Percentiles rank a stretch among this genome's conserved stretches.
These are phyloP conservation scores for Phytomonas sp. DNA, from an alignment of 208 protist genomes.

Conservation along the genomic window DNA sequence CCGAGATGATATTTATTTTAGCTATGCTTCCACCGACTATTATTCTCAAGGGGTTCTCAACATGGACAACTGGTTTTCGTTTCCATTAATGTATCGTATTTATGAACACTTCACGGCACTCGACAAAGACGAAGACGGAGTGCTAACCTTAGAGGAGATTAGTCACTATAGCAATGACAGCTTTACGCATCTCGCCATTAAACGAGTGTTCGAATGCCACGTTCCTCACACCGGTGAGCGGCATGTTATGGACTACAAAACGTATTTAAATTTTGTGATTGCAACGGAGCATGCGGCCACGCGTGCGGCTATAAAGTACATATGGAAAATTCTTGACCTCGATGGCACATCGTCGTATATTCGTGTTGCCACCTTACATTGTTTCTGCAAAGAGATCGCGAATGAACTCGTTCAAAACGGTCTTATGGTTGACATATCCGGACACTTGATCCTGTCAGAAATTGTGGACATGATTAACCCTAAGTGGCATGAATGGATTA, in stretches of 20 bases:
- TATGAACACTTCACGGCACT: constrained; percentile 87
- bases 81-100: constrained; percentile 73
- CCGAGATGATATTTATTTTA: constrained; percentile 67
- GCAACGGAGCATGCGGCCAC: constrained; percentile 82
- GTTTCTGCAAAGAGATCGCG: constrained; percentile 83
- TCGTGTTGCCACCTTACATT: constrained; percentile 49
- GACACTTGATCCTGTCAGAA: constrained; percentile 76
- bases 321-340: constrained; percentile 81
- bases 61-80: constrained; percentile 87
- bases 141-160: constrained; percentile 73
- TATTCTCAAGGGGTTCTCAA: constrained; percentile 44
- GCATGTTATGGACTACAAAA: constrained; percentile 90
- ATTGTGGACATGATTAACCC: constrained; percentile 91
- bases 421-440: constrained; percentile 74
- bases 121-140: constrained; percentile 77
- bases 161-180: constrained; percentile 75
- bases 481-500: constrained; percentile 72
- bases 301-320: constrained; percentile 74
- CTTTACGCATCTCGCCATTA: constrained; percentile 73
- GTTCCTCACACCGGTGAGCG: constrained; percentile 56
- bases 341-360: constrained; percentile 53
- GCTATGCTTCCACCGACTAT: constrained; percentile 60
- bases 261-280: constrained; percentile 90
- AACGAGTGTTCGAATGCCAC: constrained; percentile 86
- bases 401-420: constrained; percentile 56